Percentiles rank a stretch among this genome's conserved stretches.
Conservation (phyloP, 352 stramenopile species). For the Discostella stelligera region DNA sequence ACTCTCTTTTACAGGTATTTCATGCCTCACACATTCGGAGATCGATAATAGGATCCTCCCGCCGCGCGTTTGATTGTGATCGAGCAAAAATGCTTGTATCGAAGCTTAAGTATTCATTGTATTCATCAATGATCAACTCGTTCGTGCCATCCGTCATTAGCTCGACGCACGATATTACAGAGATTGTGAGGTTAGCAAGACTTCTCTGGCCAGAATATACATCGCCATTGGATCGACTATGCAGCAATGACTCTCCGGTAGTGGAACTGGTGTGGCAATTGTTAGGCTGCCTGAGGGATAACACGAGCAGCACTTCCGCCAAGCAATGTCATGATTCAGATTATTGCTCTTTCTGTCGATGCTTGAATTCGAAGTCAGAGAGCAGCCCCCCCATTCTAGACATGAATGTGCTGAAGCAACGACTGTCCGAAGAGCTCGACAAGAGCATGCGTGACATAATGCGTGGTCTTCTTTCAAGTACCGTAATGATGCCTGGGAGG, state of each 20-base stretch:
- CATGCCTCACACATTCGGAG: constrained; percentile 23
- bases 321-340: constrained; percentile 2
- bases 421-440: constrained; percentile 38
- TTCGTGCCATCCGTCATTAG: constrained; percentile 52
- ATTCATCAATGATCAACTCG: constrained; percentile 58
- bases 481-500: constrained; percentile 32
- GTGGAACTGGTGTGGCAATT: constrained; percentile 15
- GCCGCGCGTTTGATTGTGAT: constrained; percentile 13
- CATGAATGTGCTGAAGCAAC: constrained; percentile 13
- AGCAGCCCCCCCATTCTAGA: neutral
- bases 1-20: constrained; percentile 27
- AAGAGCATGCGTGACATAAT: constrained; percentile 31
- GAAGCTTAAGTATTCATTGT: constrained; percentile 34
- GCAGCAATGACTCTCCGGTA: neutral
- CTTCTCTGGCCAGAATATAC: constrained; percentile 60
- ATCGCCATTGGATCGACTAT: constrained; percentile 34
- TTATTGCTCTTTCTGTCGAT: constrained; percentile 9
- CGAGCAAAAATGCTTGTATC: constrained; percentile 12
- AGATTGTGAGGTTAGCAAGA: constrained; percentile 54
- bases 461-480: constrained; percentile 26
- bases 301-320: neutral
- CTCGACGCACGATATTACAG: constrained; percentile 53
- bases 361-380: neutral
- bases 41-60: constrained; percentile 32
- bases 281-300: constrained; percentile 4